These are phyloP conservation scores for Cryptosporidium muris DNA, from an alignment of 169 alveolate genomes.

Conservation along the genomic window DNA sequence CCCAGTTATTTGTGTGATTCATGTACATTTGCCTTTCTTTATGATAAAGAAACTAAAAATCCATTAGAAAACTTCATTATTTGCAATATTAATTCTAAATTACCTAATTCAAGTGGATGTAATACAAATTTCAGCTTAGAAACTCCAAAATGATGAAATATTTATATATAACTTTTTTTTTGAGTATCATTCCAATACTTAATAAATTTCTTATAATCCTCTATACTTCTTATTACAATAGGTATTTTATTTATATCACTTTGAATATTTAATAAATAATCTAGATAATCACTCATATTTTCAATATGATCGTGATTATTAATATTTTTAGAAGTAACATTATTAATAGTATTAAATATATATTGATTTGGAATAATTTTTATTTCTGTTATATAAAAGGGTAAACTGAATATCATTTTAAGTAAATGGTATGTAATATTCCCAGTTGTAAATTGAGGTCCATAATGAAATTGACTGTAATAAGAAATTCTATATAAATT, in stretches of 20 bases:
- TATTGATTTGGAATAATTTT: conserved; percentile 3
- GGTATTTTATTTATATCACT: conserved; percentile 15
- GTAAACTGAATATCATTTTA: conserved; percentile 19
- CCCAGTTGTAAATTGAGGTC: conserved; percentile 68
- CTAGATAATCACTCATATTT: conserved; percentile 11
- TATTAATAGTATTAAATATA: not conserved
- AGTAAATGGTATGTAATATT: conserved; percentile 2
- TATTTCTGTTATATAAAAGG: conserved; percentile 4
- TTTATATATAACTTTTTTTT: conserved; percentile 12
- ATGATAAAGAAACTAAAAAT: conserved; percentile 64
- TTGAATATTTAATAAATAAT: conserved; percentile 14
- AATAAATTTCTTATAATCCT: conserved; percentile 21
- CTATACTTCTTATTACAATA: conserved; percentile 28
- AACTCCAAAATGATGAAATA: too few relatives aligned
- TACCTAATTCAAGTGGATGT: not conserved
- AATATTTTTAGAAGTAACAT: not conserved
- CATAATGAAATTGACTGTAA: conserved; percentile 12
- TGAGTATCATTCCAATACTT: conserved; percentile 52
- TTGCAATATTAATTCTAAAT: conserved; percentile 1
- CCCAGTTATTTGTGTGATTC: conserved; percentile 81
- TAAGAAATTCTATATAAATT: conserved; percentile 20
- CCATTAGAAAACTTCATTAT: conserved; percentile 49
- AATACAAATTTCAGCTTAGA: too few relatives aligned
- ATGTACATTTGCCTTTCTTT: conserved; percentile 77
- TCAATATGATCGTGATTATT: conserved; percentile 8